These are phyloP conservation scores for Penicillium goetzii DNA, from an alignment of 495 filamentous ascomycete species.

Conservation along the genomic window DNA sequence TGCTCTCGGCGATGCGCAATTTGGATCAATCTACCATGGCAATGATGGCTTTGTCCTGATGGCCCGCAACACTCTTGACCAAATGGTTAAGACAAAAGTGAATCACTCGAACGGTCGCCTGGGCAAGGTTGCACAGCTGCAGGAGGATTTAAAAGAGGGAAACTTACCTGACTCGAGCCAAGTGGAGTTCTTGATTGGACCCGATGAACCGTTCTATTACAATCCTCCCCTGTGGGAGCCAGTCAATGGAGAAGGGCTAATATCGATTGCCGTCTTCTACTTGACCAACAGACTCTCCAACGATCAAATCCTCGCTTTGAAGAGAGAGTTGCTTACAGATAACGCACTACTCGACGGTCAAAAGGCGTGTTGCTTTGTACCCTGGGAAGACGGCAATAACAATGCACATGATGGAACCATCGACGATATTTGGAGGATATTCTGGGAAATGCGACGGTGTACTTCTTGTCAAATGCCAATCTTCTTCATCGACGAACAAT, in stretches of 20 bases:
- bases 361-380: constrained; percentile 15
- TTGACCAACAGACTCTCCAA: constrained; percentile 18
- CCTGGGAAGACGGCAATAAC: constrained; percentile 19
- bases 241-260: background rate
- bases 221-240: constrained; percentile 15
- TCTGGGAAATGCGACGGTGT: constrained; percentile 12
- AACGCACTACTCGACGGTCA: background rate
- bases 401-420: constrained; percentile 17
- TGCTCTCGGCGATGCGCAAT: background rate
- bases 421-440: constrained; percentile 23
- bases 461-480: background rate
- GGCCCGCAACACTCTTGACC: constrained; percentile 5
- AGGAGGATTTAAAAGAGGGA: background rate
- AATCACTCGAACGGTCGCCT: background rate
- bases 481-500: constrained; percentile 22
- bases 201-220: constrained; percentile 20
- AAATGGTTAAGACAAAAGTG: background rate
- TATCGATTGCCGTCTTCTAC: constrained; percentile 15
- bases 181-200: constrained; percentile 9
- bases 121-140: constrained; percentile 1
- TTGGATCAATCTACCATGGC: constrained; percentile 5
- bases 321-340: background rate
- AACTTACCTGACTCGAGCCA: background rate
- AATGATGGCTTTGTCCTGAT: constrained; percentile 7
- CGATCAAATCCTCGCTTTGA: constrained; percentile 10